phyloP scores from a whole-genome alignment of 2,329 filamentous ascomycete genomes.

The Aspergillus luchuensis region DNA sequence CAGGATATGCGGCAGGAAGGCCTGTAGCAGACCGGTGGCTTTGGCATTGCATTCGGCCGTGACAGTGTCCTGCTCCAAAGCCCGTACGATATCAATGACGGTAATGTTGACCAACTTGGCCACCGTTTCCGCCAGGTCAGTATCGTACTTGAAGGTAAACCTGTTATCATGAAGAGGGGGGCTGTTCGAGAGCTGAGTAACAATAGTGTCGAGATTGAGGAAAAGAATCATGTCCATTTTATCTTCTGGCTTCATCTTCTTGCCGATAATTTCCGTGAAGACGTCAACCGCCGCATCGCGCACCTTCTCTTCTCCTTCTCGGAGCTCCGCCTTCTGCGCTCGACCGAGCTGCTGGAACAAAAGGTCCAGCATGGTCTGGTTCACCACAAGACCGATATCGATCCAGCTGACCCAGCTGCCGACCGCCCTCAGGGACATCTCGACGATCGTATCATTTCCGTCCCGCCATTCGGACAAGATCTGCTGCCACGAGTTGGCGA shows the following conservation, averaged over 20 bases:
- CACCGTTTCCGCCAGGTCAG: slow-evolving; percentile 90
- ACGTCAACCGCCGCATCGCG: slow-evolving; percentile 91
- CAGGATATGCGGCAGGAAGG: slow-evolving; percentile 82
- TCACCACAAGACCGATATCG: slow-evolving; percentile 91
- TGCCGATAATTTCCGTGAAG: slow-evolving; percentile 91
- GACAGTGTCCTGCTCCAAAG: slow-evolving; percentile 68
- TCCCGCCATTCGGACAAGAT: slow-evolving; percentile 77
- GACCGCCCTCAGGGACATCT: slow-evolving; percentile 87
- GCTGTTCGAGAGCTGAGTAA: slow-evolving; percentile 81
- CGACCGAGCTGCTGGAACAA: slow-evolving; percentile 87
- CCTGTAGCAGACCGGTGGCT: slow-evolving; percentile 78
- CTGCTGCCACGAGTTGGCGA: slow-evolving; percentile 88
- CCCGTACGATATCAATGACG: slow-evolving; percentile 81
- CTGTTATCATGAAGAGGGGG: slow-evolving; percentile 77
- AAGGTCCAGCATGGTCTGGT: slow-evolving; percentile 79
- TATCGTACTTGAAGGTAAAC: slow-evolving; percentile 85
- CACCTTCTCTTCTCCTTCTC: slow-evolving; percentile 76
- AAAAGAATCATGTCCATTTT: slow-evolving; percentile 94
- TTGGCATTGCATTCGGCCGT: slow-evolving; percentile 67
- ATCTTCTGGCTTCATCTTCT: slow-evolving; percentile 94
- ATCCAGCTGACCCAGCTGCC: slow-evolving; percentile 99
- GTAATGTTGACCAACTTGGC: slow-evolving; percentile 94
- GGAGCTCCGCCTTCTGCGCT: slow-evolving; percentile 59
- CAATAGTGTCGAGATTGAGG: slow-evolving; percentile 81
- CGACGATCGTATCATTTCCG: slow-evolving; percentile 71